Percentiles rank a stretch among this genome's conserved stretches.
phyloP scores from a whole-genome alignment of 2,329 filamentous ascomycete genomes.

The Botryotinia globosa region DNA sequence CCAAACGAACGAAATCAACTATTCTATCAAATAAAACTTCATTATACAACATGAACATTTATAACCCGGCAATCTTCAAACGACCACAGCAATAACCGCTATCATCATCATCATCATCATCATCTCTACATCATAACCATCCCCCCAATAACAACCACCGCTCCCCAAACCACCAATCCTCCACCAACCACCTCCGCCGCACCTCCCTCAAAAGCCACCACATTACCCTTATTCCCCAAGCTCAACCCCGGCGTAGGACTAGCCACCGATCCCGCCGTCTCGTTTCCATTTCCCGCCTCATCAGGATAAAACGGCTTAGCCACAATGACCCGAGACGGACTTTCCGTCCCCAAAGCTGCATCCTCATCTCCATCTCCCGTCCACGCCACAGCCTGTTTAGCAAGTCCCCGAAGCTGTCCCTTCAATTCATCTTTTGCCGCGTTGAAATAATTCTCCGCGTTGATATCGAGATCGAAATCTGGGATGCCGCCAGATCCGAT shows the following conservation, averaged over 20 bases:
- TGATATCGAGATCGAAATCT: not conserved
- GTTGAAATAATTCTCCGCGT: not conserved
- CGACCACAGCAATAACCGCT: not conserved
- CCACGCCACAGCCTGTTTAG: not conserved
- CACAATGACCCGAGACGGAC: not conserved
- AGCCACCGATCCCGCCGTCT: slow-evolving; percentile 1
- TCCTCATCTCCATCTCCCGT: not conserved
- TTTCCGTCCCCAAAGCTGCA: not conserved
- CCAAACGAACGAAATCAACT: not conserved
- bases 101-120: not conserved
- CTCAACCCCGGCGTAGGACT: not conserved
- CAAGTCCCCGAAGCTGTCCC: not conserved
- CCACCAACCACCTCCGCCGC: not conserved
- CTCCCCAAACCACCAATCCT: not conserved
- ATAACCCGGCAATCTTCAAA: not conserved
- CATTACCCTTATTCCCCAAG: too few species aligned
- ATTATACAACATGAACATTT: not conserved
- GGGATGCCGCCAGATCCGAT: slow-evolving; percentile 1
- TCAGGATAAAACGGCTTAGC: slow-evolving; percentile 7
- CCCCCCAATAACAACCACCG: not conserved
- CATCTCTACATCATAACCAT: not conserved
- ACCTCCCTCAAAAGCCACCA: not conserved
- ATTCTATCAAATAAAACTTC: not conserved
- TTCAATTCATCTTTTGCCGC: not conserved
- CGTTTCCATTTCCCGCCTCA: not conserved